Evolutionary conservation across 2,329 filamentous ascomycete genomes (phyloP).

Genomic region (Ophiostoma australiae): DNA sequence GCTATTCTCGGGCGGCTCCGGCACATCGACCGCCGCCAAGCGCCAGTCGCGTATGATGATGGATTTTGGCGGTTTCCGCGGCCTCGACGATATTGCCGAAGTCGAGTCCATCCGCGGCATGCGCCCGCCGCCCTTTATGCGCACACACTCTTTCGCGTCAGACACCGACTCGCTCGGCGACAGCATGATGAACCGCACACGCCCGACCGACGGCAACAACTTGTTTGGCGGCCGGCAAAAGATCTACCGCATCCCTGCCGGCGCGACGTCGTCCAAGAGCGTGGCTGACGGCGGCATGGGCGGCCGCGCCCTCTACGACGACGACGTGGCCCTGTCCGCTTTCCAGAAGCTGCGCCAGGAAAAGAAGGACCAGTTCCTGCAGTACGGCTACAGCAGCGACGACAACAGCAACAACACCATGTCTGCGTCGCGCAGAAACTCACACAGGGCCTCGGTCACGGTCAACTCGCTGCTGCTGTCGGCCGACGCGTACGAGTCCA

Average conservation of each 20-base stretch:
- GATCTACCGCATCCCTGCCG: conserved; percentile 75
- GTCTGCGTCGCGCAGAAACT: neutral
- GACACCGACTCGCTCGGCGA: conserved; percentile 59
- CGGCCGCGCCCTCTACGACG: conserved; percentile 72
- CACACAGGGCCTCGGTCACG: neutral
- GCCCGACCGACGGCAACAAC: conserved; percentile 83
- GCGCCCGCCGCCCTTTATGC: conserved; percentile 49
- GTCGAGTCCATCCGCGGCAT: conserved; percentile 67
- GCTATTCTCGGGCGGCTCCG: conserved; percentile 44
- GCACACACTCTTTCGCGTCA: conserved; percentile 61
- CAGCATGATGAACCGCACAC: conserved; percentile 78
- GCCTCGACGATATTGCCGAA: conserved; percentile 81
- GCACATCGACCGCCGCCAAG: conserved; percentile 47
- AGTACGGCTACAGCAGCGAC: conserved; percentile 31
- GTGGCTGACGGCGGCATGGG: conserved; percentile 49
- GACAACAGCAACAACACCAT: neutral
- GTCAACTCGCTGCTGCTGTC: conserved; percentile 27
- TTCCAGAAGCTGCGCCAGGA: conserved; percentile 71
- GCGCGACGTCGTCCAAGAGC: conserved; percentile 43
- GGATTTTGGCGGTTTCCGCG: conserved; percentile 61
- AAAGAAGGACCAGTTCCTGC: conserved; percentile 46
- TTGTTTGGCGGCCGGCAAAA: conserved; percentile 95
- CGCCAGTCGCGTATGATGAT: conserved; percentile 66
- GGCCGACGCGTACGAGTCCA: conserved; percentile 37
- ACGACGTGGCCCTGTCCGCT: conserved; percentile 75